These are phyloP conservation scores for Plantago rigida DNA, from an alignment of 305 asterid species.

Conservation along the genomic window DNA sequence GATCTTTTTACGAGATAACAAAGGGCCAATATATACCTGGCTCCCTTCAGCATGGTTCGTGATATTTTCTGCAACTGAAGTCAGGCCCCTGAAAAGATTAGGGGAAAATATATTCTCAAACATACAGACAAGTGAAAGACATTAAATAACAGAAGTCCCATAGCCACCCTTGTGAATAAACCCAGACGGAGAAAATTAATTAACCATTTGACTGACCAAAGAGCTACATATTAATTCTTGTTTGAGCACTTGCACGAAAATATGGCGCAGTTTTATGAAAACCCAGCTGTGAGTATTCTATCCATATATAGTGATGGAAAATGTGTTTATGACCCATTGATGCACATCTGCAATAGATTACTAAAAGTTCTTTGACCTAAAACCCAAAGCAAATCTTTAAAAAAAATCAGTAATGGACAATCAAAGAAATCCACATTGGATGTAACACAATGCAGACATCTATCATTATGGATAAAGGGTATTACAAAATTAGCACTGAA, in stretches of 20 bases:
- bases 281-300: constrained; percentile 13
- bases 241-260: not conserved
- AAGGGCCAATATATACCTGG: constrained; percentile 39
- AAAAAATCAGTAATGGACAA: constrained; percentile 4
- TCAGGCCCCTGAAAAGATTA: constrained; percentile 44
- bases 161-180: not conserved
- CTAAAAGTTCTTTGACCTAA: not conserved
- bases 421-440: constrained; percentile 9
- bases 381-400: constrained; percentile 1
- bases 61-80: constrained; percentile 36
- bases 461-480: not conserved
- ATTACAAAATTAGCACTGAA: constrained; percentile 16
- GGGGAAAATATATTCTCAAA: not conserved
- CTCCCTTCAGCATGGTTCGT: constrained; percentile 46
- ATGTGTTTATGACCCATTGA: constrained; percentile 12
- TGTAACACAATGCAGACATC: constrained; percentile 4
- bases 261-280: constrained; percentile 7
- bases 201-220: constrained; percentile 9
- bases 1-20: constrained; percentile 64
- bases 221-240: constrained; percentile 15
- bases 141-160: not conserved
- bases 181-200: not conserved
- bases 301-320: constrained; percentile 16
- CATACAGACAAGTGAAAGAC: not conserved
- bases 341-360: not conserved